A percentile compares a stretch with the other conserved stretches of the same genome.
Evolutionary conservation across 139 green algal species (phyloP).

Genomic region (Picochlorum sp.): DNA sequence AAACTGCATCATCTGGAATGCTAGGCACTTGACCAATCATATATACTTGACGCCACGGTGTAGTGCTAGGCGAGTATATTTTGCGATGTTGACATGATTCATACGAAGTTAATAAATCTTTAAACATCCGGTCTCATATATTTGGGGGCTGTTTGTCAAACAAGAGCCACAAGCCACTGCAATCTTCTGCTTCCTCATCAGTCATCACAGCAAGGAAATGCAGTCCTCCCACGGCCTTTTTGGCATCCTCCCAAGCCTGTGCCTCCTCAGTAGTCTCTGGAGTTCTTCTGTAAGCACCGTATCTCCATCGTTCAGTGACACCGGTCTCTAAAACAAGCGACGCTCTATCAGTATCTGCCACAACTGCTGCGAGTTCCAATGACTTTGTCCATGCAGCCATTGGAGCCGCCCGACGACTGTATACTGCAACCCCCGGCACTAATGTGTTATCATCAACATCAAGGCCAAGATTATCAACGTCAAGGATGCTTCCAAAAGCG

Average conservation of each 20-base stretch:
- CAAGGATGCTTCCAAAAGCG: conserved; percentile 59
- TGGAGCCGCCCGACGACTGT: conserved; percentile 68
- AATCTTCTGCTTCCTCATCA: conserved; percentile 76
- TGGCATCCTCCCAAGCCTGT: conserved; percentile 80
- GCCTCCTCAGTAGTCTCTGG: conserved; percentile 71
- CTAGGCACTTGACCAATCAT: too few species aligned
- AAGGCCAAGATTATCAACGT: conserved; percentile 2
- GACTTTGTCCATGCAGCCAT: conserved; percentile 93
- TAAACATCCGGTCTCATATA: conserved; percentile 27
- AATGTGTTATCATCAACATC: conserved; percentile 32
- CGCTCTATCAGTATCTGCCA: conserved; percentile 61
- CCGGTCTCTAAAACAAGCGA: conserved; percentile 92
- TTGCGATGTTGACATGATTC: neutral
- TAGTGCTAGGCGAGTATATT: too few species aligned
- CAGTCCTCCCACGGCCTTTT: conserved; percentile 65
- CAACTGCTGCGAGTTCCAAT: conserved; percentile 74
- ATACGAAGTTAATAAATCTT: neutral
- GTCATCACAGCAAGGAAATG: conserved; percentile 94
- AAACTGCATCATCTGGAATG: too few species aligned
- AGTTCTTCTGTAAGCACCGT: conserved; percentile 66
- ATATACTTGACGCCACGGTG: too few species aligned
- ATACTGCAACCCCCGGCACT: conserved; percentile 81
- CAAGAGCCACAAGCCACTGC: conserved; percentile 87
- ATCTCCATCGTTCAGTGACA: conserved; percentile 83
- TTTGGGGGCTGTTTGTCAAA: conserved; percentile 55